Base-by-base conservation (phyloP, 306 rosid genomes). In the Vigna radiata region DNA sequence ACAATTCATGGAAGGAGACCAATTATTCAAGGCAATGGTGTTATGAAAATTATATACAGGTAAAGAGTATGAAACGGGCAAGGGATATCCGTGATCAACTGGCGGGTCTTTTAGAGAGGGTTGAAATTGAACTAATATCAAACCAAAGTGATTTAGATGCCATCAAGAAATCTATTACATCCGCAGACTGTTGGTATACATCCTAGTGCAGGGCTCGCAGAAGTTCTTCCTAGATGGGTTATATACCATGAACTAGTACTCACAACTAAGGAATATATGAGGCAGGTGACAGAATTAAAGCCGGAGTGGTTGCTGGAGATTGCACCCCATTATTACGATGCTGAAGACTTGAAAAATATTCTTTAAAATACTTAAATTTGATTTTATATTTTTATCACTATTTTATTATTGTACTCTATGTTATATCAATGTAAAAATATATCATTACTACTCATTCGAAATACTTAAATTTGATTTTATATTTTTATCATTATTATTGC, bases 11-110 rank as follows among this genome's bases (percentile, higher is more conserved):
- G 99, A 95, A 87, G 81, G 99, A 95, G 86, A 92, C 97, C 63
- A 92, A 95, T 83, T 95, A 74, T 86, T 95, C 99, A 60, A 89
- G 97, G 6, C 99, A 95, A 39, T 95, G 99, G 99, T 92, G 99
- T 79, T 95, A 84, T 39, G 99, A 92, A 72, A 95, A 90, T 74
- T 90, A 90, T 71, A 90, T 95, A 73, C 99, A 95, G 97, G 97
- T 92, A 64, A 89, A 97, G 83, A 92, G 99, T 80, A 95, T 95
- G 97, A 95, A 92, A 82, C 97, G 91, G 70, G 99, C 97, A 1
- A 89, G 97, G 85, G 99, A 95, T 86, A 68, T 92, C 21, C 91
- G 97, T 55, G 99, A 92, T 87, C 97, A 95, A 85, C 99, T 95
- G 15, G 92, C 90, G 77, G 97, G 97, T 63, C 90, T 95, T 16